Base-by-base conservation (phyloP, 2,329 filamentous ascomycete species). In the Clonostachys rhizophaga region DNA sequence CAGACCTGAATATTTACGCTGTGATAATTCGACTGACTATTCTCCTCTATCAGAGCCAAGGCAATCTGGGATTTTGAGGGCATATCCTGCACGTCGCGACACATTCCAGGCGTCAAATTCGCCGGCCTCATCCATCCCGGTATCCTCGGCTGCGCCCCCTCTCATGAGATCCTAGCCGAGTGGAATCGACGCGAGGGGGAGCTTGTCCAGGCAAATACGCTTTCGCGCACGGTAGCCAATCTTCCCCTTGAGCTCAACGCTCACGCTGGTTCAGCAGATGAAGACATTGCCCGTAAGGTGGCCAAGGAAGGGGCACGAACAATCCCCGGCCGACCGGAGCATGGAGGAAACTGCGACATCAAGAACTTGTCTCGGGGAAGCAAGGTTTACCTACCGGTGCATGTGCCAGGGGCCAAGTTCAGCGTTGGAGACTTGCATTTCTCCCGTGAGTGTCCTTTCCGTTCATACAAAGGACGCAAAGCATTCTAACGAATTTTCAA, bases 301-400 rank as follows among this genome's bases (percentile, higher is more conserved):
- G 89, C 81, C 0, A 74, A 67, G 11, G 89, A 96, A 59, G 91
- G 91, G 1, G 91, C 91, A 1, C 71, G 91, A 36, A 96, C 91
- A 0, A 86, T 96, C 43, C 91, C 91, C 0, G 85, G 91, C 3
- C 74, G 90, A 0, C 89, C 90, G 0, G 90, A 95, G 58, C 87
- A 95, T 56, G 91, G 91, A 13, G 91, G 91, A 0, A 95, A 95
- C 58, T 94, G 89, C 61, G 90, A 96, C 55, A 94, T 95, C 65
- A 95, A 95, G 71, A 94, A 94, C 57, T 73, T 95, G 33, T 86
- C 80, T 2, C 74, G 89, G 7, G 89, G 89, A 3, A 85, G 78
- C 49, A 92, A 91, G 60, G 87, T 95, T 0, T 96, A 91, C 62
- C 76, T 96, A 1, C 91, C 91, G 0, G 86, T 96, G 1, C 91